Base-by-base conservation (phyloP, 139 green algal genomes). In the Ettlia oleoabundans region DNA sequence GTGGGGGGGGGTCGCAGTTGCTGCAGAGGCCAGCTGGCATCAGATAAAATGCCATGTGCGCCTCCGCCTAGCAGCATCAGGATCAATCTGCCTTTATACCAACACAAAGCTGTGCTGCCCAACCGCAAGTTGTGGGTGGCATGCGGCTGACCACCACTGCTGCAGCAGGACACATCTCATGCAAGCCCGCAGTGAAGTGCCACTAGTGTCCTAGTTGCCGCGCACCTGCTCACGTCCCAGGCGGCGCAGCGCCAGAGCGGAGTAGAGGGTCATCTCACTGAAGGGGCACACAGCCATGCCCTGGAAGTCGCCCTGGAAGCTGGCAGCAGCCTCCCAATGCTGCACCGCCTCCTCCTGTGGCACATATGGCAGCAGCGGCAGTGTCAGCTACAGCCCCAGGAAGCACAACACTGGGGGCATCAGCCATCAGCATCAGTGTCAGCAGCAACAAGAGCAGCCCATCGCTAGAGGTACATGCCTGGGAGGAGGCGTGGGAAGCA, bases 191-290 rank as follows among this genome's bases (percentile, higher is more conserved):
- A n/a, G n/a, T n/a, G n/a, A n/a, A n/a, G n/a, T n/a, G n/a, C n/a
- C n/a, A n/a, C n/a, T n/a, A n/a, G n/a, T n/a, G n/a, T n/a, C n/a
- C n/a, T n/a, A n/a, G n/a, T n/a, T n/a, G n/a, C n/a, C n/a, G n/a
- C 67, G 24, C 70, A 78, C 70, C 70, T 64, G 43, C 70, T 78
- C 70, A 19, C 70, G 30, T 43, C 70, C 43, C 70, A 78, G 43
- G 38, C 13, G 26, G 18, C 70, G 70, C 70, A 78, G 70, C 30
- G 70, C 43, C 70, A 78, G 70, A 1, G 70, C 70, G 6, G 43
- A 65, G 47, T 47, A 42, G 43, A 78, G 70, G 43, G 21, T 78
- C n/a, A 33, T n/a, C 70, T 78, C 70, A 30, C 43, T 65, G 70
- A 65, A 64, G 43, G 43, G 21, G 43, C 43, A 65, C n/a, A 78